These are phyloP conservation scores for Neopestalotiopsis sp. DNA, from an alignment of 2,329 filamentous ascomycete species.

Conservation along the genomic window DNA sequence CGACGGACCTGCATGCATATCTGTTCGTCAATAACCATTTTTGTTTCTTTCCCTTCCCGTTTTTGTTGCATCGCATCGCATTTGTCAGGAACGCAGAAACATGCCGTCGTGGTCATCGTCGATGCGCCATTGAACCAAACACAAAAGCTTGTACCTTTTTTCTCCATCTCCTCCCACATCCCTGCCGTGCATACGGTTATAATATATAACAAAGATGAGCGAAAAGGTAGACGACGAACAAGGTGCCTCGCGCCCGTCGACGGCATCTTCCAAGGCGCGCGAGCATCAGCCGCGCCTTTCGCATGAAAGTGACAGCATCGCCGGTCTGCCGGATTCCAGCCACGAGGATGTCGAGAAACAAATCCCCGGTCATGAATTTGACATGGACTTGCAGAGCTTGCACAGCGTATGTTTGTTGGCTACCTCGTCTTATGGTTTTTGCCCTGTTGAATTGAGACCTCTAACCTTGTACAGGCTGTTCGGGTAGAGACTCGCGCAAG, in stretches of 20 bases:
- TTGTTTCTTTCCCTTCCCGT: neutral
- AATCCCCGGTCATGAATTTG: slow-evolving; percentile 18
- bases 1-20: neutral
- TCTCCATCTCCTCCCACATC: neutral
- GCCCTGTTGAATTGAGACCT: neutral
- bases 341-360: slow-evolving; percentile 18
- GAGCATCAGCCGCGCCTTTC: slow-evolving; percentile 1
- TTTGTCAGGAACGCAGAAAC: neutral
- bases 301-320: neutral
- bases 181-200: neutral
- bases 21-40: neutral
- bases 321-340: neutral
- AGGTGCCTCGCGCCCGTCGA: slow-evolving; percentile 4
- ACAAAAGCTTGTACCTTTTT: neutral
- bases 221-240: slow-evolving; percentile 9
- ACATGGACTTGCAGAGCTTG: slow-evolving; percentile 18
- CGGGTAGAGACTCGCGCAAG: slow-evolving; percentile 15
- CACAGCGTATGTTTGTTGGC: slow-evolving; percentile 8
- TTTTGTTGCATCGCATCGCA: neutral
- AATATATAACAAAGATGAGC: slow-evolving; percentile 2
- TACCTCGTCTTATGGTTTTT: neutral
- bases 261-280: neutral
- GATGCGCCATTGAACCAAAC: neutral
- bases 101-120: neutral
- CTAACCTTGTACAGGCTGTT: slow-evolving; percentile 6